Conservation (phyloP, 1,284 basidiomycete genomes). For the Leccinum pallidistipes region DNA sequence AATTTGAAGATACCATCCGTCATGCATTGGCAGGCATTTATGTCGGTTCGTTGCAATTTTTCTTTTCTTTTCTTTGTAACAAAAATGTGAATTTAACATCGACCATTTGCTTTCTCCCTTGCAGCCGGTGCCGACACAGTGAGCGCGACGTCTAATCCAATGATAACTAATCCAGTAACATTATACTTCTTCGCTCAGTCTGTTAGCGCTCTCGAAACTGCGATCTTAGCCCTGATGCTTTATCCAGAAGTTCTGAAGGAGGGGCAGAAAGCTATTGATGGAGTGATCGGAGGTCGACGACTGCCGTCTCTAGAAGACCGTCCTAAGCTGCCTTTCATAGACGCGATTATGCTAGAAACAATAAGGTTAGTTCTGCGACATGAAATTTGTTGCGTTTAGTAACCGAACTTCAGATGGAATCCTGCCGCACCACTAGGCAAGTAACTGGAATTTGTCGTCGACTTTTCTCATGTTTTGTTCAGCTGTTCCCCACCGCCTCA, state of each 20-base stretch:
- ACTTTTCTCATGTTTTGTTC: neutral
- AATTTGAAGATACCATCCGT: conserved; percentile 4
- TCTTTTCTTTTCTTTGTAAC: neutral
- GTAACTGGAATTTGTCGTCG: neutral
- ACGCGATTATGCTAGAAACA: no score
- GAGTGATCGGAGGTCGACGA: neutral
- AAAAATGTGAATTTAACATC: neutral
- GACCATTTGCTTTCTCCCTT: neutral
- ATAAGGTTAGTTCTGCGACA: no score
- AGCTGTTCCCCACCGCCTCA: conserved; percentile 6
- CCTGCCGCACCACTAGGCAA: conserved; percentile 7
- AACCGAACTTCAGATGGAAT: neutral
- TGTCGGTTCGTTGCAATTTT: neutral
- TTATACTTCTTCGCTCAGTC: neutral
- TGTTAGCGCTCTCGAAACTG: conserved; percentile 2
- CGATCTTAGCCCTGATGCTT: conserved; percentile 7
- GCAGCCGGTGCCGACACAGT: conserved; percentile 7
- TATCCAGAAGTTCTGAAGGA: conserved; percentile 4
- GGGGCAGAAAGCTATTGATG: conserved; percentile 1
- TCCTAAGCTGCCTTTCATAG: no score
- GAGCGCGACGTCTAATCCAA: neutral
- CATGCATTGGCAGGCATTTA: conserved; percentile 8
- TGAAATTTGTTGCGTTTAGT: no score
- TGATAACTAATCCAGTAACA: neutral
- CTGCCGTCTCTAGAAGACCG: neutral